phyloP scores from a whole-genome alignment of 1,139 yeast species.

The Yarrowia galli region DNA sequence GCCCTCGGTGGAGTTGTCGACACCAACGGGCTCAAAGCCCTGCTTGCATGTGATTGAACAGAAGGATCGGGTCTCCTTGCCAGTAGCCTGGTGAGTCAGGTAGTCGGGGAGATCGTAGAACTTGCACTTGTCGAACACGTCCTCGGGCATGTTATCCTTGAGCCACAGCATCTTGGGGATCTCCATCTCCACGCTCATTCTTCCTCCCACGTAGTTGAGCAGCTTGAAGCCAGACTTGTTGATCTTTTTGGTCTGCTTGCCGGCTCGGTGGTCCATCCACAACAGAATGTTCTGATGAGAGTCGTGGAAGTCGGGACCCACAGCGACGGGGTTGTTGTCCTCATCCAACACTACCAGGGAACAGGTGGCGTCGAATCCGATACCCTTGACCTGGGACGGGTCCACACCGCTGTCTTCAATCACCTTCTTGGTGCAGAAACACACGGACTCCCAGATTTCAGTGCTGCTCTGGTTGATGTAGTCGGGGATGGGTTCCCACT shows the following conservation, averaged over 20 bases:
- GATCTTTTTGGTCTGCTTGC: constrained; percentile 79
- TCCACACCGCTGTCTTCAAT: constrained; percentile 77
- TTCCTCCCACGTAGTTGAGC: constrained; percentile 93
- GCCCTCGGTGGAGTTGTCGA: constrained; percentile 82
- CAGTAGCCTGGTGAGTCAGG: constrained; percentile 89
- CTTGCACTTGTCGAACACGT: constrained; percentile 70
- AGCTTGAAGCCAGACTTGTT: constrained; percentile 80
- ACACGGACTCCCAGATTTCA: constrained; percentile 92
- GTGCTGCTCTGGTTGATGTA: constrained; percentile 80
- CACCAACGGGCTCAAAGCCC: constrained; percentile 92
- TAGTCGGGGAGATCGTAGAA: constrained; percentile 93
- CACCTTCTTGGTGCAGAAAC: constrained; percentile 78
- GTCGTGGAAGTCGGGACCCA: constrained; percentile 87
- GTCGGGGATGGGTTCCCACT: constrained; percentile 54
- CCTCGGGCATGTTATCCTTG: constrained; percentile 79
- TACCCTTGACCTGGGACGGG: constrained; percentile 72
- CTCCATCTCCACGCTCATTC: constrained; percentile 98
- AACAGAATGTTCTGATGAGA: constrained; percentile 79
- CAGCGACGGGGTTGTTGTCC: constrained; percentile 77
- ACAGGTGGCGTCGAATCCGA: constrained; percentile 98
- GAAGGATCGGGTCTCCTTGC: constrained; percentile 81
- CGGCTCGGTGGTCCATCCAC: constrained; percentile 99
- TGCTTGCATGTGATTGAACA: constrained; percentile 95
- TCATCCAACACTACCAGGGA: constrained; percentile 84
- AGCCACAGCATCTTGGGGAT: constrained; percentile 97